Conservation (phyloP, 1,284 basidiomycete species). For the Ustanciosporium gigantosporum region DNA sequence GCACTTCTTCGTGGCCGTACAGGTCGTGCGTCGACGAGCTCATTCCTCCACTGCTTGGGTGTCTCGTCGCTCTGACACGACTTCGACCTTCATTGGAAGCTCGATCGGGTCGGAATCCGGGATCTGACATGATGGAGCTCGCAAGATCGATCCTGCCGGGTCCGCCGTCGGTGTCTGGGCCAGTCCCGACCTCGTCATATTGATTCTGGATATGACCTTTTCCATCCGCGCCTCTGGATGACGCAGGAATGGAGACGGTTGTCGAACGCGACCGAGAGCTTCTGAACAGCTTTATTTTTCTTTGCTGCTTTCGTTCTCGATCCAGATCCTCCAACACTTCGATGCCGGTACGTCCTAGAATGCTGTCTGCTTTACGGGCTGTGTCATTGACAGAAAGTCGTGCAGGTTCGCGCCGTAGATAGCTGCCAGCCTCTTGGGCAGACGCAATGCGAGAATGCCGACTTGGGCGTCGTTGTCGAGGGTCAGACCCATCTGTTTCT, state of each 20-base stretch:
- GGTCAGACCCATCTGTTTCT: too few relatives aligned
- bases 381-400: background rate
- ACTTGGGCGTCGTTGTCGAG: background rate
- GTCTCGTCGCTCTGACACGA: background rate
- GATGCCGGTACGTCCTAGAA: constrained; percentile 38
- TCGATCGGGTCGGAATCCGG: constrained; percentile 4
- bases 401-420: constrained; percentile 2
- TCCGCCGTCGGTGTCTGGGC: background rate
- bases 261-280: constrained; percentile 10
- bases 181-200: background rate
- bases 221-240: background rate
- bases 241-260: constrained; percentile 6
- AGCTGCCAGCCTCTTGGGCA: constrained; percentile 14
- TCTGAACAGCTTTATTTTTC: constrained; percentile 11
- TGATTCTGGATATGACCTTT: background rate
- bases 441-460: constrained; percentile 21
- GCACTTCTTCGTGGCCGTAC: constrained; percentile 15
- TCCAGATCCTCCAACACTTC: constrained; percentile 47
- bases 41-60: background rate
- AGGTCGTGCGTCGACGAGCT: constrained; percentile 15
- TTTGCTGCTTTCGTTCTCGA: constrained; percentile 14
- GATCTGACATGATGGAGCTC: constrained; percentile 36
- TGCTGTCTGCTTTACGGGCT: constrained; percentile 2
- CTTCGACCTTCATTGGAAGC: background rate
- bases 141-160: constrained; percentile 5